A percentile compares a stretch with the other conserved stretches of the same genome.
Evolutionary conservation across 495 filamentous ascomycete species (phyloP).

Genomic region (Penicillium pancosmium): DNA sequence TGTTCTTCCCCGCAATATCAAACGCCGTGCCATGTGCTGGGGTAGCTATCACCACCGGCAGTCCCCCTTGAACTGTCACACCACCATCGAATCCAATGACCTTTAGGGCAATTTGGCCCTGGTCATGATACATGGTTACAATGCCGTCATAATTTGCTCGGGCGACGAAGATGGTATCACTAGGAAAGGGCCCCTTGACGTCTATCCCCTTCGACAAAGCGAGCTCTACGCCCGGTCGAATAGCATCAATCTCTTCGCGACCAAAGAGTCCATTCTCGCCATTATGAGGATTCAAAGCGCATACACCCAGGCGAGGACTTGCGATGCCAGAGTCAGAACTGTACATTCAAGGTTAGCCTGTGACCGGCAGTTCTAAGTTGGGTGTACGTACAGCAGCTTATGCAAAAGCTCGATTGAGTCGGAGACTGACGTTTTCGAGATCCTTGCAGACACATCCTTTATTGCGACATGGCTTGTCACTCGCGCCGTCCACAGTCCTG

Average conservation of each 20-base stretch:
- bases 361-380: not conserved
- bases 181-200: conserved; percentile 13
- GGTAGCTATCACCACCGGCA: conserved; percentile 11
- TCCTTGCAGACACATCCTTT: conserved; percentile 10
- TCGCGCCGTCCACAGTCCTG: conserved; percentile 12
- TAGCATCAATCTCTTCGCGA: conserved; percentile 14
- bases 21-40: conserved; percentile 16
- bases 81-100: conserved; percentile 15
- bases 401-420: conserved; percentile 11
- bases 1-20: conserved; percentile 14
- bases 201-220: conserved; percentile 11
- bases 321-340: conserved; percentile 14
- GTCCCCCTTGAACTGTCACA: conserved; percentile 15
- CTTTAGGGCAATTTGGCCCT: conserved; percentile 19
- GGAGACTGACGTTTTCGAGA: conserved; percentile 4
- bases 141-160: conserved; percentile 14
- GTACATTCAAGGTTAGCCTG: not conserved
- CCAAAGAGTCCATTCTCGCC: conserved; percentile 17
- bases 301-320: conserved; percentile 13
- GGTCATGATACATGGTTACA: conserved; percentile 19
- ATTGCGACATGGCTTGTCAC: conserved; percentile 19
- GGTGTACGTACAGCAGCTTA: not conserved
- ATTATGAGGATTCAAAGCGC: conserved; percentile 16
- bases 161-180: conserved; percentile 14
- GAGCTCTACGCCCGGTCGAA: conserved; percentile 8